Evolutionary conservation across 768 basidiomycete genomes (phyloP), one percentile per base, ranked within the genome.

Genomic region (Suillus variegatus): DNA sequence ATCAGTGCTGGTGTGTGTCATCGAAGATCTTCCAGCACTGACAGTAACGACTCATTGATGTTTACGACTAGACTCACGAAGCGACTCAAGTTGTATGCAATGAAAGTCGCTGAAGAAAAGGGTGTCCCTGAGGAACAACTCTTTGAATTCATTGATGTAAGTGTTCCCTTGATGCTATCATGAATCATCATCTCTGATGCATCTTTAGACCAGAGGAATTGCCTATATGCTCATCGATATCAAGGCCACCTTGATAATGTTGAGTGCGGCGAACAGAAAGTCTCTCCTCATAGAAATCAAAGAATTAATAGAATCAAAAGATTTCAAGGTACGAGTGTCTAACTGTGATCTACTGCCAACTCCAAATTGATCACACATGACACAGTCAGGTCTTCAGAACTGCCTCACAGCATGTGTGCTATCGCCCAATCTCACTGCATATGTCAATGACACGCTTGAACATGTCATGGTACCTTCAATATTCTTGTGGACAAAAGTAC

Each of bases 341-440:
- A 6, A 47, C 46, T 6, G 46, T 47, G 5, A 47, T 47, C 46
- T 47, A 4, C 9, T 12, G n/a, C n/a, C 2, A 2, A 47, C 46
- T 6, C 12, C 20, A 47, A 22, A 12, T 3, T 47, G 10, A 47
- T 47, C 46, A 22, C 2, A n/a, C 46, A 47, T 47, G 6, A 61
- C 46, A 44, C 62, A 63, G 62, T 32, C 51, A 16, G 18, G 35
- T 18, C 49, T 63, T 35, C 46, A 32, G 1, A 41, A 35, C 43
- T 18, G 36, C 36, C 44, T 63, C 35, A 63, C 36, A 7, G 62
- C 51, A 12, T 63, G 62, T 63, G 22, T 63, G 20, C 36, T 63
- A 35, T 63, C 62, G 7, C 62, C 62, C 3, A 63, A 54, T 54
- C 46, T 63, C 46, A 63, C 62, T 16, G 62, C 35, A 9, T 63